Percentiles rank a stretch among this genome's conserved stretches.
Evolutionary conservation across 1,284 basidiomycete species (phyloP).

Genomic region (Moesziomyces antarcticus): DNA sequence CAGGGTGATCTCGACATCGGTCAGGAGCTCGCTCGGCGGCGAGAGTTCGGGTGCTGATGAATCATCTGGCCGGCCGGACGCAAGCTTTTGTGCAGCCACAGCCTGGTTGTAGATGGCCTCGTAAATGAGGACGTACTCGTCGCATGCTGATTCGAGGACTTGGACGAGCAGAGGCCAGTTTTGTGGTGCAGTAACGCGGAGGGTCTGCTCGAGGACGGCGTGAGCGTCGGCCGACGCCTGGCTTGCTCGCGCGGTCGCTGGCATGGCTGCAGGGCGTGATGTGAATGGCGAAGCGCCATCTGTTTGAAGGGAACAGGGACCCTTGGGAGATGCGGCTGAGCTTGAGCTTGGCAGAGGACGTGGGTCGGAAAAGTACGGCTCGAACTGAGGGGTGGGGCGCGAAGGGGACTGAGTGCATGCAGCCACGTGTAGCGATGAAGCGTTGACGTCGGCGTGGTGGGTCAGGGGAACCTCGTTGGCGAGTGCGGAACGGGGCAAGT

Average conservation of each 20-base stretch:
- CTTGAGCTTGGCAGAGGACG: background rate
- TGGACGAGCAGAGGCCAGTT: constrained; percentile 43
- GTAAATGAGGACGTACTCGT: constrained; percentile 40
- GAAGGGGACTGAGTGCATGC: constrained; percentile 10
- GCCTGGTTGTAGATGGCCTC: constrained; percentile 30
- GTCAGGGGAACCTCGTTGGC: constrained; percentile 7
- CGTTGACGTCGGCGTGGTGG: constrained; percentile 6
- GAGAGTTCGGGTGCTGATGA: background rate
- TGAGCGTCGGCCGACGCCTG: constrained; percentile 16
- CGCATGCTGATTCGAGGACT: constrained; percentile 25
- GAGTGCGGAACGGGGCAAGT: constrained; percentile 20
- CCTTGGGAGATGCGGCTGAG: too few species aligned
- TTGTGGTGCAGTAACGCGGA: constrained; percentile 37
- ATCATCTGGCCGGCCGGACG: background rate
- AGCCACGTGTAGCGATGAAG: constrained; percentile 2
- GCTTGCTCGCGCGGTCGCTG: background rate
- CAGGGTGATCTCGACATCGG: constrained; percentile 25
- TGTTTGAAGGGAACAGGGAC: background rate
- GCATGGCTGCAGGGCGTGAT: background rate
- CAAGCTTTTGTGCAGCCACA: constrained; percentile 12
- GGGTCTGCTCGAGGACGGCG: constrained; percentile 22
- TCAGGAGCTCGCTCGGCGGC: constrained; percentile 20
- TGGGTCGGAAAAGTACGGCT: constrained; percentile 30
- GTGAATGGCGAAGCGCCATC: background rate
- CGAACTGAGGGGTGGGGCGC: constrained; percentile 10